phyloP scores from a whole-genome alignment of 2,329 filamentous ascomycete genomes.

The Diaporthe capsici region DNA sequence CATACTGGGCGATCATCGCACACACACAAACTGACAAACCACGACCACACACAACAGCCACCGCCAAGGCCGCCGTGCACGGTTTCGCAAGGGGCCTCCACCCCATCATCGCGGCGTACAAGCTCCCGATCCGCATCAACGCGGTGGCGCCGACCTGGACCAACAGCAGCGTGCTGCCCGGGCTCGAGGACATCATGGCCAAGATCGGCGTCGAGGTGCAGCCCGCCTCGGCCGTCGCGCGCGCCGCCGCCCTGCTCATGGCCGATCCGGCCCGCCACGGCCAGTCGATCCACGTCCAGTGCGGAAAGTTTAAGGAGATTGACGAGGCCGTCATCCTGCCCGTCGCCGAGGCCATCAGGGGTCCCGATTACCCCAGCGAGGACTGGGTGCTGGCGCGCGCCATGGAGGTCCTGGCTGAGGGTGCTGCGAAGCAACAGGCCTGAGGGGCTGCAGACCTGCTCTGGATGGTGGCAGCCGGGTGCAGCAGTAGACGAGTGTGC shows the following conservation, averaged over 20 bases:
- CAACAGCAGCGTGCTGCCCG: slow-evolving; percentile 61
- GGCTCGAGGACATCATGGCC: slow-evolving; percentile 53
- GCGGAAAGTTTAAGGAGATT: slow-evolving; percentile 66
- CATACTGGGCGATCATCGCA: not conserved
- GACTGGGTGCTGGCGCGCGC: slow-evolving; percentile 52
- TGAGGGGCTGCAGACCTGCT: not conserved
- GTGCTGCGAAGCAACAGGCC: slow-evolving; percentile 13
- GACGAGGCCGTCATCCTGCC: slow-evolving; percentile 61
- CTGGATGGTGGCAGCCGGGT: not conserved
- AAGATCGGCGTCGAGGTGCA: slow-evolving; percentile 59
- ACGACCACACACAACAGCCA: slow-evolving; percentile 54
- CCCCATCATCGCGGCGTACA: slow-evolving; percentile 52
- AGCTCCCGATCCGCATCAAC: slow-evolving; percentile 68
- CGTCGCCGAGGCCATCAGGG: slow-evolving; percentile 50
- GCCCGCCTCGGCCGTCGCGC: slow-evolving; percentile 61
- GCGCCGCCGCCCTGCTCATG: slow-evolving; percentile 64
- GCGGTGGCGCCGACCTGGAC: slow-evolving; percentile 70
- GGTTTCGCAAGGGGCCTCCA: slow-evolving; percentile 66
- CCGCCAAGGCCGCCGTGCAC: slow-evolving; percentile 68
- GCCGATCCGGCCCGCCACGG: slow-evolving; percentile 62
- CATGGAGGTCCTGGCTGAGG: slow-evolving; percentile 22
- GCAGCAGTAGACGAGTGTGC: not conserved
- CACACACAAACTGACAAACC: slow-evolving; percentile 37
- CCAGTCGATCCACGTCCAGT: slow-evolving; percentile 65
- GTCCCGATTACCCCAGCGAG: slow-evolving; percentile 51